Base-by-base conservation (phyloP, 1,139 yeast species). In the Candida sojae region DNA sequence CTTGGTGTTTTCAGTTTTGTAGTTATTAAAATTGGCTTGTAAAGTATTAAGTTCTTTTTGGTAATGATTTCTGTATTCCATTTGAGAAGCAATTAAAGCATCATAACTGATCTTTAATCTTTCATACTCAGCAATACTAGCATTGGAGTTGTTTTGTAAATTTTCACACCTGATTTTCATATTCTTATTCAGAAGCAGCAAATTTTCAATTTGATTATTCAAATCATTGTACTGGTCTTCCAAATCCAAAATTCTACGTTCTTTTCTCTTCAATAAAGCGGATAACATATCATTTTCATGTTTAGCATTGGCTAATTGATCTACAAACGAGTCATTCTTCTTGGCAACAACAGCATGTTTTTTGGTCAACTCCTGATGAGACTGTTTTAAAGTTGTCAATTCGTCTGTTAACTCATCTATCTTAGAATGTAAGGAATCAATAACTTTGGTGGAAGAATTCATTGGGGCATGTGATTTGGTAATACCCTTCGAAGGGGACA, bases 271-370 rank as follows among this genome's bases (percentile, higher is more conserved):
- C 54, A 85, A 67, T 53, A 84, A 64, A 0, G 88, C 83, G 55
- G 77, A 80, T 39, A 84, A 72, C 70, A 84, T 83, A 57, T 85
- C 88, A 57, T 82, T 83, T 57, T 86, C 89, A 60, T 84, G 89
- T 62, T 84, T 85, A 31, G 85, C 73, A 56, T 84, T 85, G 38
- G 88, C 84, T 54, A 84, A 67, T 60, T 82, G 88, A 58, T 86
- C 92, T 39, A 83, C 75, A 50, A 82, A 71, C 49, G 80, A 79
- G 42, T 83, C 85, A 52, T 84, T 82, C 58, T 81, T 77, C 48
- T 75, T 72, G 45, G 75, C 66, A 28, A 75, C 64, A 21, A 76
- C 64, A 29, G 75, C 71, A 54, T 74, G 69, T 56, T 83, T 83
- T 59, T 79, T 80, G 59, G 70, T 72, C 59, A 71, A 67, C 44